These are phyloP conservation scores for Austroboletus olivaceoglutinosus DNA, from an alignment of 1,284 basidiomycete genomes.

Conservation along the genomic window DNA sequence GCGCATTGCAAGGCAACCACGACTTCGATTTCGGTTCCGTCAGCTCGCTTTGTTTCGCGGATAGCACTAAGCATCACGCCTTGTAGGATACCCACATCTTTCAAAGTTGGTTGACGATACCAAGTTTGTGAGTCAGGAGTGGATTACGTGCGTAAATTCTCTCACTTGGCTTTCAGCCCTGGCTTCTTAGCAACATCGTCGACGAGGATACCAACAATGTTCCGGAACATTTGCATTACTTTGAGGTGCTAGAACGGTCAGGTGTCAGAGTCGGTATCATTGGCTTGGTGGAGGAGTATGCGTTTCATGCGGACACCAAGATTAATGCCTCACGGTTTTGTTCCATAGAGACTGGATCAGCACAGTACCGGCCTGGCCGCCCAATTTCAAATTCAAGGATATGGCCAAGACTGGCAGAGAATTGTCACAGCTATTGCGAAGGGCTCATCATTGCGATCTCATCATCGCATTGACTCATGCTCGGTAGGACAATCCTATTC, in stretches of 20 bases:
- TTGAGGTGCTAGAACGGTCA: constrained; percentile 51
- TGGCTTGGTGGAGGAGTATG: constrained; percentile 69
- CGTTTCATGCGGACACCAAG: neutral
- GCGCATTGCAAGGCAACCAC: constrained; percentile 52
- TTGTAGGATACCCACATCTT: constrained; percentile 75
- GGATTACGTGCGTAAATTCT: neutral
- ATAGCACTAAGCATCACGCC: constrained; percentile 2
- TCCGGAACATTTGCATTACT: constrained; percentile 51
- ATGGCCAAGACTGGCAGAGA: constrained; percentile 53
- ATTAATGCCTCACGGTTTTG: neutral
- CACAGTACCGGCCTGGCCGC: constrained; percentile 68
- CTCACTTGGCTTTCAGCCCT: constrained; percentile 38
- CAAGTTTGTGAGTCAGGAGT: constrained; percentile 50
- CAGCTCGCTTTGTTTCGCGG: neutral
- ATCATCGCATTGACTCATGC: constrained; percentile 71
- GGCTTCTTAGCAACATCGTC: constrained; percentile 60
- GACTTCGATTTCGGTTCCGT: constrained; percentile 54
- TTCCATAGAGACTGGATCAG: constrained; percentile 60
- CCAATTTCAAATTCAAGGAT: constrained; percentile 55
- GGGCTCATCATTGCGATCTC: constrained; percentile 58
- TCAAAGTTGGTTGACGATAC: constrained; percentile 65
- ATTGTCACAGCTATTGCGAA: constrained; percentile 58
- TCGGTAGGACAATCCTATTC: constrained; percentile 35
- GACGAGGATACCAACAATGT: constrained; percentile 49
- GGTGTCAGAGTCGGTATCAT: constrained; percentile 65